Base-by-base conservation (phyloP, 768 basidiomycete genomes). In the Xerocomus spinulosus region DNA sequence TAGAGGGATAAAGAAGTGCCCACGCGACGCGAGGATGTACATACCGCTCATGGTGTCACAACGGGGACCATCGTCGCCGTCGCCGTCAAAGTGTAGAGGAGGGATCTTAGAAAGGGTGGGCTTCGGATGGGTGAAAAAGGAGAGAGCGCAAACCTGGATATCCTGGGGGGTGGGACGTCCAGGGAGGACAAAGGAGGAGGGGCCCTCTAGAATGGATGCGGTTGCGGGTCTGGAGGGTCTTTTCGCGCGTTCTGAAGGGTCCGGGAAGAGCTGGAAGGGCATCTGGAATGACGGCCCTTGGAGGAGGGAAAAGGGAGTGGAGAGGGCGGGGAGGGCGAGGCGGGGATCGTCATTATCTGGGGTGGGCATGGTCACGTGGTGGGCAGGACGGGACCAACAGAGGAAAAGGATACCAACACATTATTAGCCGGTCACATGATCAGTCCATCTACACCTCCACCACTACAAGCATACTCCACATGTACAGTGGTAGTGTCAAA, bases 401-500 rank as follows among this genome's bases (percentile, higher is more conserved):
- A 35, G 7, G 34, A 15, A 20, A 35, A 35, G 6, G 34, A 35
- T 9, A 9, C 17, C 4, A 42, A 38, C 37, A 26, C 38, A 40
- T 48, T 51, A 48, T 52, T 51, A 57, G 42, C 36, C 34, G 33
- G 56, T 61, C 60, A 61, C 60, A 48, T 64, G 60, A 63, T n/a
- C n/a, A n/a, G n/a, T n/a, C n/a, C n/a, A n/a, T 46, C 50, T 58
- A 61, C 49, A 52, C 54, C 46, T 70, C 74, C 7, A 76, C 72
- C 42, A 92, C 68, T 26, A 84, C 83, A 28, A 92, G 72, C 70
- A 92, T 74, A 62, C 88, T 87, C 92, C 93, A 99, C 73, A 94
- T 83, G 66, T 87, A 98, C 68, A 98, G 70, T n/a, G 96, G 95
- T 52, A 99, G 73, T 34, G 90, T 92, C 55, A 99, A 74, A 69